These are phyloP conservation scores for Pythium brachiatum DNA, from an alignment of 352 stramenopile genomes.

Conservation along the genomic window DNA sequence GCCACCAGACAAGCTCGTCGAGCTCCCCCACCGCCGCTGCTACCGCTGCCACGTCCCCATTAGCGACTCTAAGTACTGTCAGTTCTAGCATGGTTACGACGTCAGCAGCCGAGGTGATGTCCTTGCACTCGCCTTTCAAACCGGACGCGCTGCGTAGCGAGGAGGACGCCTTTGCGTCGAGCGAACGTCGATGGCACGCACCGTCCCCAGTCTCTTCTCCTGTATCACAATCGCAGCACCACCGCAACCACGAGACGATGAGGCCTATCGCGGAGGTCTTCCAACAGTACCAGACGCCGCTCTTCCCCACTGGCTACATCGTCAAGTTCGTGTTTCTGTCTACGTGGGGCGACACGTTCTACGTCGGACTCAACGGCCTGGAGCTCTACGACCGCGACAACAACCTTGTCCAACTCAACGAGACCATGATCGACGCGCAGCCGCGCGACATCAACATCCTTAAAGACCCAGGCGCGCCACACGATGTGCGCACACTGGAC, in stretches of 20 bases:
- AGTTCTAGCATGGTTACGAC: neutral
- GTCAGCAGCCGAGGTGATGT: constrained; percentile 11
- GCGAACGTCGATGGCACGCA: neutral
- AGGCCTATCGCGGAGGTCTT: constrained; percentile 56
- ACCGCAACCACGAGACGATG: constrained; percentile 20
- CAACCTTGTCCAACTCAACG: constrained; percentile 35
- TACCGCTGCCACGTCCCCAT: neutral
- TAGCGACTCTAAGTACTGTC: neutral
- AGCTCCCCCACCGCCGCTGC: neutral
- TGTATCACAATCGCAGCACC: neutral
- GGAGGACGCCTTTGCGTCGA: constrained; percentile 8
- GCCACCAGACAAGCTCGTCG: neutral
- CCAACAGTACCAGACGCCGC: constrained; percentile 87
- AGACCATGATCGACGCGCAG: constrained; percentile 62
- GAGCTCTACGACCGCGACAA: constrained; percentile 71
- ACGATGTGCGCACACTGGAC: constrained; percentile 68
- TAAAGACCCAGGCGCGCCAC: constrained; percentile 51
- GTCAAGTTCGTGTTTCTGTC: constrained; percentile 82
- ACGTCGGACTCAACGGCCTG: constrained; percentile 76
- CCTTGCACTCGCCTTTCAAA: constrained; percentile 21
- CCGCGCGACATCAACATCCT: constrained; percentile 83
- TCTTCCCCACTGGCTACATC: constrained; percentile 83
- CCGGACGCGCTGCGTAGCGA: constrained; percentile 14
- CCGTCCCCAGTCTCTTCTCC: neutral
- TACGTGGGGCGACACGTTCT: constrained; percentile 77